Evolutionary conservation across 2,329 filamentous ascomycete genomes (phyloP), one percentile per base, ranked within the genome.

Genomic region (Clonostachys byssicola): DNA sequence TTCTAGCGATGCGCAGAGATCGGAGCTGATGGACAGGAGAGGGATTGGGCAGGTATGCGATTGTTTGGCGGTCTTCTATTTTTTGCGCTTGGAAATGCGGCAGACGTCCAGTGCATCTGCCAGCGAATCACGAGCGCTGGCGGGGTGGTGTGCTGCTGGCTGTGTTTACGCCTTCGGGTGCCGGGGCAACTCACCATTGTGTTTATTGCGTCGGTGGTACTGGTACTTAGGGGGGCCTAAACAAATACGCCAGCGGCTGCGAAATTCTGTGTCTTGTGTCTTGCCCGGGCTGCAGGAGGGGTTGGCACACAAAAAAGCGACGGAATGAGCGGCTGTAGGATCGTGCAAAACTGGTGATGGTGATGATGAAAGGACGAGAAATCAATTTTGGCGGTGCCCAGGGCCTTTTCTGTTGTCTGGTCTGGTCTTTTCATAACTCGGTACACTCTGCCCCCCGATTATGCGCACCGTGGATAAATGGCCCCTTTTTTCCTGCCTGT

Each of bases 91-190:
- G 23, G 23, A 30, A 30, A 23, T 23, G 23, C 23, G 42, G 18
- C 30, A 20, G 13, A 33, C 30, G 33, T 23, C 38, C 38, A n/a
- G 16, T 33, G 17, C 34, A 12, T 43, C 42, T 42, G 43, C 57
- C 51, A 58, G 59, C 62, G 62, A 65, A 65, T 65, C 62, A 65
- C 52, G 59, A 36, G 12, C 14, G 33, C 13, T 45, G 34, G 43
- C 30, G 43, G 43, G 43, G 43, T 16, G 42, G 30, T 34, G 13
- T 43, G 13, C 14, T 17, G 43, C 33, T 36, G 43, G 35, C 33
- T 45, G 35, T 45, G 38, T 35, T 36, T 38, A 14, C 16, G 30
- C 20, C 18, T 20, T 20, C 33, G 17, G 43, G n/a, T 16, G 33
- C 34, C 17, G 43, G 23, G 43, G 43, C 43, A 45, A 45, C 43